Evolutionary conservation across 495 filamentous ascomycete genomes (phyloP), one percentile per base, ranked within the genome.

Genomic region (Tuber microsphaerosporum): DNA sequence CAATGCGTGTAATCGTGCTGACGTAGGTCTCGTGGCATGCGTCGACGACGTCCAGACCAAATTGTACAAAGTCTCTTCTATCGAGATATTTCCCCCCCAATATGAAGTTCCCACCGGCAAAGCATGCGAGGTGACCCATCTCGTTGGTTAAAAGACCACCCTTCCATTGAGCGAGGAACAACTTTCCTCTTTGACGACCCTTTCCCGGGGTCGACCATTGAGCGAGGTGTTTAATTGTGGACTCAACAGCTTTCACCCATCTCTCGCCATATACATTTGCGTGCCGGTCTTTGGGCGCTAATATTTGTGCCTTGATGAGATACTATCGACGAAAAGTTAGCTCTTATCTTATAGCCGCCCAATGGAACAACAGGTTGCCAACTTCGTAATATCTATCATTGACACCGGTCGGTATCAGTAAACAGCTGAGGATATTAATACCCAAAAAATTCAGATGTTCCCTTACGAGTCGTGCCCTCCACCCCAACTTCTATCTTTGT

Each of bases 101-200:
- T 26, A 84, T 74, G 71, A 84, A 75, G 71, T 84, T 85, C 20
- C 84, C 84, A 22, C 83, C 84, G 43, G 83, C 82, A 70, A 85
- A 85, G 73, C 83, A 84, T 51, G 83, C 79, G 73, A 85, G 83
- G 68, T 83, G 80, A 26, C 85, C 83, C 82, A 84, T 83, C 79
- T 81, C 80, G 70, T 79, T 83, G 70, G 78, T 48, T 43, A 82
- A 68, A 77, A 79, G 82, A 39, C 81, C 81, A 31, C 79, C 74
- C 26, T 65, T 83, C 72, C 74, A 81, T 51, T 82, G 79, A 45
- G 82, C 75, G 37, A 83, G 76, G 71, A 81, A 82, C 34, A 82
- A n/a, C 71, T 78, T 81, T 34, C 79, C 75, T 48, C 75, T 81
- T 75, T 70, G 42, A 42, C 20, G 74, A 22, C 73, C 81, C 56